Conservation (phyloP, 2,329 filamentous ascomycete species). For the Fusarium devonianum region DNA sequence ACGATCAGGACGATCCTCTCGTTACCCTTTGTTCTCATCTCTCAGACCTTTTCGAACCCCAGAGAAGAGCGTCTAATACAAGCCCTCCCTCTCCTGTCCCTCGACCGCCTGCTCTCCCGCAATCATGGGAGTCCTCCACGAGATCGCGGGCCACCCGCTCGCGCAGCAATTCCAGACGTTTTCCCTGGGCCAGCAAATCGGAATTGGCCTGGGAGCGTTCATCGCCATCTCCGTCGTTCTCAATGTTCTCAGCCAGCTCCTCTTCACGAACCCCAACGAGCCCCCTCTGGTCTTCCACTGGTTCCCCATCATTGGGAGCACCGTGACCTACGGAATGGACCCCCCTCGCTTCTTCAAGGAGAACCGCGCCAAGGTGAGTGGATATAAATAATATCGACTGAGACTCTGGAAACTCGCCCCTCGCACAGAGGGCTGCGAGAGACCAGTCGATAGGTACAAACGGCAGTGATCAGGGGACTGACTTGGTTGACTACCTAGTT, state of each 20-base stretch:
- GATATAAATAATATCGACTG: too few species aligned
- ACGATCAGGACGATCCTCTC: slow-evolving; percentile 13
- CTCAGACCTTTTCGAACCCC: not conserved
- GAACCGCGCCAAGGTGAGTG: slow-evolving; percentile 74
- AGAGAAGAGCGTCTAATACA: slow-evolving; percentile 7
- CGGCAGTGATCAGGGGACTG: slow-evolving; percentile 14
- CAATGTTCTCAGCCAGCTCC: slow-evolving; percentile 81
- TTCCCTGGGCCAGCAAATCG: slow-evolving; percentile 56
- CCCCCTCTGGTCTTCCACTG: slow-evolving; percentile 83
- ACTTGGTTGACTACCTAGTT: slow-evolving; percentile 63
- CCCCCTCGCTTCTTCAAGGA: slow-evolving; percentile 86
- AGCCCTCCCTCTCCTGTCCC: slow-evolving; percentile 3
- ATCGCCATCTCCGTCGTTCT: slow-evolving; percentile 68
- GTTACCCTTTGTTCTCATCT: not conserved
- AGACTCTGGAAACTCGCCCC: too few species aligned
- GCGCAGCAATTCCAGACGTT: slow-evolving; percentile 59
- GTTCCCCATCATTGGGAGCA: slow-evolving; percentile 87
- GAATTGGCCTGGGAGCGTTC: slow-evolving; percentile 52
- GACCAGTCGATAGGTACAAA: too few species aligned
- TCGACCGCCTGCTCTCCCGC: slow-evolving; percentile 9
- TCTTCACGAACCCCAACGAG: slow-evolving; percentile 83
- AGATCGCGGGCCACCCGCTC: slow-evolving; percentile 57
- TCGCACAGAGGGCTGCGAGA: too few species aligned
- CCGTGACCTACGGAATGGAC: slow-evolving; percentile 93
- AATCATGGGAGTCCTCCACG: slow-evolving; percentile 64